phyloP scores from a whole-genome alignment of 1,284 basidiomycete species.

The Tilletia indica region DNA sequence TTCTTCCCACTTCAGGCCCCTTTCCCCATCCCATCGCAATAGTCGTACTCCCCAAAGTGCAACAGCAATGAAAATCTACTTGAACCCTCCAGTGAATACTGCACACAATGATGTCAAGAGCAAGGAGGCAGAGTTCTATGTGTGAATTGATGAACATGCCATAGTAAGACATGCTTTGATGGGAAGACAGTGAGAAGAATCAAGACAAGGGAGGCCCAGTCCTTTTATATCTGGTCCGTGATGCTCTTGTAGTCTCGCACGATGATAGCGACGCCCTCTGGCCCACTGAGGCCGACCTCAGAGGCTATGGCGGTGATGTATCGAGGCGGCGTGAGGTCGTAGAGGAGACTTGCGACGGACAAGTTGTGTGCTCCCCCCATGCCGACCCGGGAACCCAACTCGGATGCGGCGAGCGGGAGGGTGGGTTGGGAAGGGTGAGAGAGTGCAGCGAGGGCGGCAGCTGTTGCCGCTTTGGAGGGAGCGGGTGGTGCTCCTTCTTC shows the following conservation, averaged over 20 bases:
- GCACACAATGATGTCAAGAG: too few relatives aligned
- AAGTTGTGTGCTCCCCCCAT: slow-evolving; percentile 21
- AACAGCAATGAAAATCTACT: too few relatives aligned
- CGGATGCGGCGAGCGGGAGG: slow-evolving; percentile 27
- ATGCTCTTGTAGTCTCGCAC: slow-evolving; percentile 55
- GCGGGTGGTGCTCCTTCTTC: not conserved
- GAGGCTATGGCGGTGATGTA: slow-evolving; percentile 51
- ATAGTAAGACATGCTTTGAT: not conserved
- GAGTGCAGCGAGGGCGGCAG: slow-evolving; percentile 13
- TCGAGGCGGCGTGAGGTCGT: slow-evolving; percentile 53
- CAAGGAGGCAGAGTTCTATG: too few relatives aligned
- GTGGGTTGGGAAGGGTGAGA: not conserved
- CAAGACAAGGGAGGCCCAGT: not conserved
- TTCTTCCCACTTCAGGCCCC: not conserved
- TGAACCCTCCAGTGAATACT: too few relatives aligned
- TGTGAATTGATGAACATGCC: too few relatives aligned
- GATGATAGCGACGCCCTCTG: slow-evolving; percentile 53
- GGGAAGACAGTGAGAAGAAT: not conserved
- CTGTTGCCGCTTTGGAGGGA: not conserved
- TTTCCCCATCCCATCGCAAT: not conserved
- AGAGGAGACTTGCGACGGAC: slow-evolving; percentile 48
- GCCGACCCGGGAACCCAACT: slow-evolving; percentile 31
- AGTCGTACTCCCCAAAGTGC: too few relatives aligned
- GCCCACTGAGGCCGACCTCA: slow-evolving; percentile 52
- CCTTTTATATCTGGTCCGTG: slow-evolving; percentile 1